These are phyloP conservation scores for Hyaloraphidium curvatum DNA, from an alignment of 192 early-diverging fungal species.

Conservation along the genomic window DNA sequence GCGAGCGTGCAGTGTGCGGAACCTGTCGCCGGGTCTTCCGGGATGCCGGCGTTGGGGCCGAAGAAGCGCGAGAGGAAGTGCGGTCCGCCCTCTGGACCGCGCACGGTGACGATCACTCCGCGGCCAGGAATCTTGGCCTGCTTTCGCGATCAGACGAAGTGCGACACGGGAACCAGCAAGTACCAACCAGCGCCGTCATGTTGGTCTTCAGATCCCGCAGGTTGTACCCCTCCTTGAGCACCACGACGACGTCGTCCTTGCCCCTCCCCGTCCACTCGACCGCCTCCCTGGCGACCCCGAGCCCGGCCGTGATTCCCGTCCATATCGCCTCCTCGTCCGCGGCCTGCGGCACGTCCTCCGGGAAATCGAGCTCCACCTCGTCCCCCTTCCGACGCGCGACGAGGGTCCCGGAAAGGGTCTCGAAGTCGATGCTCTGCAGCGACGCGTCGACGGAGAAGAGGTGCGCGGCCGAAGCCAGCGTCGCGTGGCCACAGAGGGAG, in stretches of 20 bases:
- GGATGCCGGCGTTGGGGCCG: slow-evolving; percentile 15
- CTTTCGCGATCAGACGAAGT: too few species aligned
- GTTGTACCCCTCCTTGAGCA: slow-evolving; percentile 11
- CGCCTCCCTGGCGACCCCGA: neutral
- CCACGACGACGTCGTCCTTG: slow-evolving; percentile 6
- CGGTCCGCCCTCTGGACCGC: neutral
- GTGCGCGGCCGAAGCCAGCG: slow-evolving; percentile 18
- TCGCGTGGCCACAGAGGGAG: slow-evolving; percentile 24
- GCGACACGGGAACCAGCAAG: too few species aligned
- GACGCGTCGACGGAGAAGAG: slow-evolving; percentile 11
- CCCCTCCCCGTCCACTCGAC: neutral
- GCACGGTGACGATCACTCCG: slow-evolving; percentile 7
- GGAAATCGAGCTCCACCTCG: slow-evolving; percentile 7
- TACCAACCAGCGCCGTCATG: neutral
- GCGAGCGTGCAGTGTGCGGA: slow-evolving; percentile 7
- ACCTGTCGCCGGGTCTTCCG: slow-evolving; percentile 22
- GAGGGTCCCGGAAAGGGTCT: slow-evolving; percentile 15
- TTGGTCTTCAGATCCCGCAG: neutral
- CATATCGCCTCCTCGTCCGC: too few species aligned
- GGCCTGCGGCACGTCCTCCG: neutral
- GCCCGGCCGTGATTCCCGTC: too few species aligned
- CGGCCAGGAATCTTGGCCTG: slow-evolving; percentile 3
- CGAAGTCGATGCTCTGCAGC: slow-evolving; percentile 9
- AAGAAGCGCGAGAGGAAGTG: slow-evolving; percentile 19
- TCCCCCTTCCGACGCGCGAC: neutral